These are phyloP conservation scores for Boletus bicolor DNA, from an alignment of 768 basidiomycete genomes.

Conservation along the genomic window DNA sequence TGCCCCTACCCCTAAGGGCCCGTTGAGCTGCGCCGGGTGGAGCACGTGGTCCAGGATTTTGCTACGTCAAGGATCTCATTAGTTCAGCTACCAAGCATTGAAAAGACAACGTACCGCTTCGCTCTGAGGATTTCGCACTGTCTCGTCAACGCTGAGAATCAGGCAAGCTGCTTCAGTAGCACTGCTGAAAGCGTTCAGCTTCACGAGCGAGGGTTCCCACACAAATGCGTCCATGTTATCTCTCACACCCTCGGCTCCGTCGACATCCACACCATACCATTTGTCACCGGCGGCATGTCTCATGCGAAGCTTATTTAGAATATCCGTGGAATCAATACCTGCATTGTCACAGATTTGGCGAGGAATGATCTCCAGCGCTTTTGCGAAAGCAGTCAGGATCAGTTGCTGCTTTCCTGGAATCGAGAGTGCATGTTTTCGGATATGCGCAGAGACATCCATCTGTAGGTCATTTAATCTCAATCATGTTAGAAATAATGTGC, in stretches of 20 bases:
- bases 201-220: constrained; percentile 96
- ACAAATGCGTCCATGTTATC: constrained; percentile 98
- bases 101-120: constrained; percentile 63
- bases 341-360: constrained; percentile 99
- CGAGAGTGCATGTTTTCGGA: constrained; percentile 84
- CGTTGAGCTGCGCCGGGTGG: constrained; percentile 90
- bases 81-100: constrained; percentile 7
- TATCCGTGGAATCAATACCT: constrained; percentile 94
- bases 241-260: constrained; percentile 81
- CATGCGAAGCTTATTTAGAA: constrained; percentile 97
- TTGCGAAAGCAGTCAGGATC: constrained; percentile 92
- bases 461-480: constrained; percentile 31
- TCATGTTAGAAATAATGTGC: not conserved
- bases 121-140: constrained; percentile 92
- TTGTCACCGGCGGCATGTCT: constrained; percentile 83
- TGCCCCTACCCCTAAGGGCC: constrained; percentile 81
- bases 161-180: constrained; percentile 95
- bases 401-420: constrained; percentile 96
- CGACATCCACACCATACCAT: constrained; percentile 96
- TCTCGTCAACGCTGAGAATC: constrained; percentile 96
- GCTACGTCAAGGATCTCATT: constrained; percentile 40
- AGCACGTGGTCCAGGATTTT: constrained; percentile 80
- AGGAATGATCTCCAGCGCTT: constrained; percentile 95
- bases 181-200: constrained; percentile 92
- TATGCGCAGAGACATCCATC: constrained; percentile 97